Evolutionary conservation across 2,329 filamentous ascomycete genomes (phyloP).

Genomic region (Colletotrichum cuscutae): DNA sequence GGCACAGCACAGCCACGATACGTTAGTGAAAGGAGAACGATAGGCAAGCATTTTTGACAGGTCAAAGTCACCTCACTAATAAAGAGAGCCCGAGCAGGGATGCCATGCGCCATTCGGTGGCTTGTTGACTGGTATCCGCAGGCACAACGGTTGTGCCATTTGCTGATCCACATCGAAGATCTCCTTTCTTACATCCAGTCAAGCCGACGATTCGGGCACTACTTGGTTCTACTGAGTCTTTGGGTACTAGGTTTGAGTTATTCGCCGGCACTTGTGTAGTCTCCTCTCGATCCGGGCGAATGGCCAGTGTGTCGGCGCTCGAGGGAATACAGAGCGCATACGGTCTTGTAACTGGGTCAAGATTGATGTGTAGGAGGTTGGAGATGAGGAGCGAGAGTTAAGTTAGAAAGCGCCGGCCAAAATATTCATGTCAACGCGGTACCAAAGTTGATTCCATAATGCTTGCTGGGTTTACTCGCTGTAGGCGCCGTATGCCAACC

Average conservation of each 20-base stretch:
- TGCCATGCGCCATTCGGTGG: constrained; percentile 20
- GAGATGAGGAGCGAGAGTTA: background rate
- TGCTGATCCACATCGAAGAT: constrained; percentile 24
- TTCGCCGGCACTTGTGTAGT: constrained; percentile 15
- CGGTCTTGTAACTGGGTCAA: background rate
- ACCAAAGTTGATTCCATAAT: background rate
- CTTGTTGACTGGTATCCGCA: background rate
- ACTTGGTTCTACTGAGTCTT: background rate
- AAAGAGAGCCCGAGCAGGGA: constrained; percentile 18
- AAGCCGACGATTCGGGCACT: background rate
- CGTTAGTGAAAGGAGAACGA: background rate
- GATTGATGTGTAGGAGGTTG: background rate
- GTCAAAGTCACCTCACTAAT: background rate
- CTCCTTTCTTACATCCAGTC: constrained; percentile 4
- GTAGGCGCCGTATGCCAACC: background rate
- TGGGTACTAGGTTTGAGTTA: background rate
- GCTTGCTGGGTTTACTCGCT: background rate
- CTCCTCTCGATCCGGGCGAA: background rate
- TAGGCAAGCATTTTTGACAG: constrained; percentile 4
- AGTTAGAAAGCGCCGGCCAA: background rate
- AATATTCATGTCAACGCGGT: background rate
- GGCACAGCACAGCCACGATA: background rate
- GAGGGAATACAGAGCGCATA: too few relatives aligned
- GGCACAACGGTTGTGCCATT: background rate
- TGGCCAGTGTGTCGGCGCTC: too few relatives aligned